Base-by-base conservation (phyloP, 176 grass and related monocot genomes). In the Ensete glaucum region DNA sequence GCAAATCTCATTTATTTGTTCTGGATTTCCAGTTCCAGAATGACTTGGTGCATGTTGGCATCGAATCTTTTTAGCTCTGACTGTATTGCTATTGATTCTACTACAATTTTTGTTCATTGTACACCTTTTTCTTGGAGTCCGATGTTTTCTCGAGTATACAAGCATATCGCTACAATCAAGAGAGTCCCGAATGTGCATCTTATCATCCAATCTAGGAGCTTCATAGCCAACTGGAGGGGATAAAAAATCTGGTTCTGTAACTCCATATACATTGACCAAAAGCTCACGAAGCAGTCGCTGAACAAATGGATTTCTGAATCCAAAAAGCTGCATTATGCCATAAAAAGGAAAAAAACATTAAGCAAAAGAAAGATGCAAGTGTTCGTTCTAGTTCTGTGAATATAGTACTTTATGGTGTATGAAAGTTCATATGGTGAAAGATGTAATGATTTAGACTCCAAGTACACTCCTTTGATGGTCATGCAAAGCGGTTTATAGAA, bases 241-340 rank as follows among this genome's bases (percentile, higher is more conserved):
- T 62, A 77, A 53, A 22, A 80, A 52, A 51, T 84, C 80, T 71
- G 73, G 62, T 73, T 81, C 78, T 58, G 73, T 51, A 29, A 75
- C 77, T 83, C 65, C 78, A 87, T 81, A 86, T 25, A 85, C 76
- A 88, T 87, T 72, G 70, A 84, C 69, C 43, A 92, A 67, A 67
- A 96, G 83, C 63, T 97, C 87, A 75, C 89, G 87, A 84, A 97
- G 87, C 59, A 97, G 78, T 83, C 89, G 87, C 80, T 90, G 89
- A 68, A 97, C 80, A 79, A 87, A 84, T 70, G 88, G 85, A 89
- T 87, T 92, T 83, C 78, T 92, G 56, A 97, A 92, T 49, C 93
- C 93, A 80, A 97, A 97, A 79, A 90, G 85, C 89, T 92, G 93
- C 83, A 87, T 75, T 74, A 52, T 43, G 34, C 34, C 27, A 71